Percentiles rank a stretch among this genome's conserved stretches.
Conservation (phyloP, 2,329 filamentous ascomycete genomes). For the Xylariaceae sp. region DNA sequence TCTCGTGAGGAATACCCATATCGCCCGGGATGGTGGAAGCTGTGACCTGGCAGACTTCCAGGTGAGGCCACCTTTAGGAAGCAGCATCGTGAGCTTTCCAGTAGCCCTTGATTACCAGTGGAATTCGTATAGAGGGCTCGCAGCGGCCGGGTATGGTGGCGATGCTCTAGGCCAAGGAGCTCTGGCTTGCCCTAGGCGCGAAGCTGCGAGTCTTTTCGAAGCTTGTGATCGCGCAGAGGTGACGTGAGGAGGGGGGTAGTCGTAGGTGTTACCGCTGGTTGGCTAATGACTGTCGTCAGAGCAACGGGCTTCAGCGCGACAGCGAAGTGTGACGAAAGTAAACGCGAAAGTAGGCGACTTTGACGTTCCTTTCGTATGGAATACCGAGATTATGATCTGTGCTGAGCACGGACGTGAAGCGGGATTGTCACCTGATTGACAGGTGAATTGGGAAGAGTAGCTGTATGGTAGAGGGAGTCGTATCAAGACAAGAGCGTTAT, state of each 20-base stretch:
- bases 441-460: background rate
- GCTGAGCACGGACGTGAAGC: background rate
- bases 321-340: background rate
- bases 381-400: background rate
- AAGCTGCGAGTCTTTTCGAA: background rate
- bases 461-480: background rate
- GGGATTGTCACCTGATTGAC: background rate
- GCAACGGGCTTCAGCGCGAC: background rate
- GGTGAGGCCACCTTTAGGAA: constrained; percentile 81
- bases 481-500: background rate
- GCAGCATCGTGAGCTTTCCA: constrained; percentile 62
- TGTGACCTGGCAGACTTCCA: constrained; percentile 86
- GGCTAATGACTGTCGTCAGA: constrained; percentile 4
- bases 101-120: constrained; percentile 40
- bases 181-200: constrained; percentile 1
- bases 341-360: background rate
- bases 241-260: background rate
- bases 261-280: background rate
- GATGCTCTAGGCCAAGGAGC: background rate
- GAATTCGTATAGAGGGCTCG: constrained; percentile 19
- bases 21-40: constrained; percentile 69
- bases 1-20: constrained; percentile 65
- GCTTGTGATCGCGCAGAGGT: constrained; percentile 1
- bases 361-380: background rate
- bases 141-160: constrained; percentile 6